phyloP scores from a whole-genome alignment of 2,329 filamentous ascomycete species.

The Amauroascus niger region DNA sequence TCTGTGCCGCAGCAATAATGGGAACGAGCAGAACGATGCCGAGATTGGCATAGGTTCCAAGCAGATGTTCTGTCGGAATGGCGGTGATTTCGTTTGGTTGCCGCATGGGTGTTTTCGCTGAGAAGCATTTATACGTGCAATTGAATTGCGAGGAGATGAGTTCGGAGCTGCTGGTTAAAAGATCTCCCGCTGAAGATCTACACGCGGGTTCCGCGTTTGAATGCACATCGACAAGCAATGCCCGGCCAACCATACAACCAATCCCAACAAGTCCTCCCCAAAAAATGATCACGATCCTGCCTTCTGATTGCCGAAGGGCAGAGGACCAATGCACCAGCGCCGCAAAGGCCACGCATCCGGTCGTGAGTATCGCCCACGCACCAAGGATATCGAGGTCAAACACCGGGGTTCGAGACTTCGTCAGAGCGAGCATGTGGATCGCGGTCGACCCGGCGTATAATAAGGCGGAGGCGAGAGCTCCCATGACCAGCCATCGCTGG shows the following conservation, averaged over 20 bases:
- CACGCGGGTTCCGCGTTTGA: conserved; percentile 19
- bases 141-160: conserved; percentile 20
- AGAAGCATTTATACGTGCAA: conserved; percentile 24
- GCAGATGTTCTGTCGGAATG: conserved; percentile 18
- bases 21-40: conserved; percentile 18
- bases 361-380: conserved; percentile 22
- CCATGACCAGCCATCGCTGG: conserved; percentile 25
- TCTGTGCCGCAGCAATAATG: conserved; percentile 21
- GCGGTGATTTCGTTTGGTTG: conserved; percentile 18
- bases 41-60: conserved; percentile 16
- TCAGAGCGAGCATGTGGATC: conserved; percentile 22
- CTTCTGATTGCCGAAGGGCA: conserved; percentile 18
- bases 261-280: conserved; percentile 21
- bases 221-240: conserved; percentile 18
- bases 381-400: conserved; percentile 23
- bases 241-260: conserved; percentile 18
- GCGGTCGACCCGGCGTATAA: conserved; percentile 23
- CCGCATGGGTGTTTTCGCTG: conserved; percentile 19
- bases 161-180: conserved; percentile 18
- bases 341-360: conserved; percentile 21
- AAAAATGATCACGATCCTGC: conserved; percentile 19
- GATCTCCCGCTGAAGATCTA: conserved; percentile 17
- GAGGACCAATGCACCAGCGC: conserved; percentile 22
- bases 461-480: conserved; percentile 24
- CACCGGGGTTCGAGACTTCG: conserved; percentile 17